A percentile compares a stretch with the other conserved stretches of the same genome.
phyloP scores from a whole-genome alignment of 1,284 basidiomycete species.

The Irpex lacteus region DNA sequence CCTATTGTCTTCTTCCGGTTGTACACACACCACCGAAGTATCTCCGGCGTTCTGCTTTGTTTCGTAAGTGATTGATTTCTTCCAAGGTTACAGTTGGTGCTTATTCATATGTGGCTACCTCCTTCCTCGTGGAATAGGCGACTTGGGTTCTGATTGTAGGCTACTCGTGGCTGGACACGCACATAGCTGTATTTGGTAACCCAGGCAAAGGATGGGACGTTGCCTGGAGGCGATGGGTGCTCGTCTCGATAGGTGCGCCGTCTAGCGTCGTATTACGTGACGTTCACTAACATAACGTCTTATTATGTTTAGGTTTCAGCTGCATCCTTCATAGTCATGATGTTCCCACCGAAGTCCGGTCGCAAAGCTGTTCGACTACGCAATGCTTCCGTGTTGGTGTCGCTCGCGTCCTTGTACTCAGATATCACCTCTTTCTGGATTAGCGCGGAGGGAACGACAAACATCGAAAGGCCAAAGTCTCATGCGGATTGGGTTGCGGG shows the following conservation, averaged over 20 bases:
- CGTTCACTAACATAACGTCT: neutral
- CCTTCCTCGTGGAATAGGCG: slow-evolving; percentile 25
- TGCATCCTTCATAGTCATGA: slow-evolving; percentile 47
- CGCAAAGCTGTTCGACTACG: slow-evolving; percentile 46
- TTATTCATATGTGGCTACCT: too few species aligned
- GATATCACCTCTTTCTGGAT: slow-evolving; percentile 47
- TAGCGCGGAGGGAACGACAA: slow-evolving; percentile 16
- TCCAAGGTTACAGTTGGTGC: neutral
- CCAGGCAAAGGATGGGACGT: slow-evolving; percentile 53
- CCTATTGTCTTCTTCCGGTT: slow-evolving; percentile 56
- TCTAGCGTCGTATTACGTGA: neutral
- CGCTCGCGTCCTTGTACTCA: slow-evolving; percentile 40
- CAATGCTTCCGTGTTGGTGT: slow-evolving; percentile 39
- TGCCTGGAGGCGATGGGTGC: slow-evolving; percentile 49
- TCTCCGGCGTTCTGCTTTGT: slow-evolving; percentile 36
- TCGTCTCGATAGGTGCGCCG: slow-evolving; percentile 43
- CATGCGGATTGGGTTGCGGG: slow-evolving; percentile 22
- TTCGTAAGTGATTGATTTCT: slow-evolving; percentile 29
- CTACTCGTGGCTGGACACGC: slow-evolving; percentile 62
- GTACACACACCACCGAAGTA: slow-evolving; percentile 43
- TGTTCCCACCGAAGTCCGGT: slow-evolving; percentile 48
- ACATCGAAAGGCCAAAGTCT: slow-evolving; percentile 14
- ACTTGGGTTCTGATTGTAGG: slow-evolving; percentile 49
- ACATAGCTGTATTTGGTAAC: slow-evolving; percentile 41
- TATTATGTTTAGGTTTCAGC: slow-evolving; percentile 34